Percentiles rank a stretch among this genome's conserved stretches.
Evolutionary conservation across 78 protist species (phyloP).

Genomic region (Guillardia theta): DNA sequence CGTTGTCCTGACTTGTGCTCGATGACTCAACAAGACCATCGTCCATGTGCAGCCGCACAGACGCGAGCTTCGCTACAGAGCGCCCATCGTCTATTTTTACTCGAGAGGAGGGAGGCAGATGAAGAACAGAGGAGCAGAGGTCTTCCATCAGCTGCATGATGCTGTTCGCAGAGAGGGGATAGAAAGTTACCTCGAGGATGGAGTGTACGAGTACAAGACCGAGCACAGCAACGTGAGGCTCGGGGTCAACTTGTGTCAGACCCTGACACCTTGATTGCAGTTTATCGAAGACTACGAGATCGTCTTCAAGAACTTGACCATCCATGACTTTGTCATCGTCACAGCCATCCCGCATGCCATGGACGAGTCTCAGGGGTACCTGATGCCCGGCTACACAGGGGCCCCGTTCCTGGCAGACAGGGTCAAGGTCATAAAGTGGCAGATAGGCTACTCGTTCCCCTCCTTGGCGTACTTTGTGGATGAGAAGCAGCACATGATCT

Average conservation of each 20-base stretch:
- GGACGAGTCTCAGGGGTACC: background rate
- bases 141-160: constrained; percentile 25
- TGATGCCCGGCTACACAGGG: background rate
- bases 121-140: constrained; percentile 25
- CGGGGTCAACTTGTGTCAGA: background rate
- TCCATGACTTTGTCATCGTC: background rate
- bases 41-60: background rate
- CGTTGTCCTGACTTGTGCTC: background rate
- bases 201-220: background rate
- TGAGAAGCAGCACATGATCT: constrained; percentile 22
- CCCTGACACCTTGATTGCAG: background rate
- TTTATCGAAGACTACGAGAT: background rate
- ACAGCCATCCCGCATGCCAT: constrained; percentile 11
- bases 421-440: background rate
- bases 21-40: background rate
- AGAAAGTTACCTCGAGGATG: background rate
- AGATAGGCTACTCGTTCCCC: constrained; percentile 35
- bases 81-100: background rate
- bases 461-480: constrained; percentile 21
- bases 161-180: background rate
- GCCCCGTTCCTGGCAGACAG: background rate
- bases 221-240: background rate
- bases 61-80: background rate
- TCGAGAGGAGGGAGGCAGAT: background rate
- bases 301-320: background rate